Evolutionary conservation across 208 protist genomes (phyloP), one percentile per base, ranked within the genome.

Genomic region (Leptomonas pyrrhocoris): DNA sequence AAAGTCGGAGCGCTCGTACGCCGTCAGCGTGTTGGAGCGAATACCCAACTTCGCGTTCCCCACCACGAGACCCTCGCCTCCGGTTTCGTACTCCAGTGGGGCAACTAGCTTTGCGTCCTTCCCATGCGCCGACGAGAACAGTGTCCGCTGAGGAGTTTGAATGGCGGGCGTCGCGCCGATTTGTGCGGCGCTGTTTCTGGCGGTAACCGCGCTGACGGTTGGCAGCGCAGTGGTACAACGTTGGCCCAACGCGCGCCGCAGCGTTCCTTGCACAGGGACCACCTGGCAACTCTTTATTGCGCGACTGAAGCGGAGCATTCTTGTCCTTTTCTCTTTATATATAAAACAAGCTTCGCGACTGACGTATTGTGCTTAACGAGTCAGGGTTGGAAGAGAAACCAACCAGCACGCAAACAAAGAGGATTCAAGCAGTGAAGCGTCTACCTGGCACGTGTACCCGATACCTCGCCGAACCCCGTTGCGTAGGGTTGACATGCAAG

Each of bases 1-100:
- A 18, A 71, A 71, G 23, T 71, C 66, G 2, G 66, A 63, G 7
- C 66, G 66, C 30, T 63, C 55, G 55, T 71, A 71, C n/a, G 46
- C 53, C 23, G 66, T 71, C 2, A 50, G 53, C 43, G 25, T 21
- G 31, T 71, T 71, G 3, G 66, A 71, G 40, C 56, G 66, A 36
- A 71, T 48, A 19, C 66, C 66, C 0, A 19, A 23, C 66, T 42
- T 71, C 1, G 36, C 42, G n/a, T 71, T 56, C 27, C 66, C 66
- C 3, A 71, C 51, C 12, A 71, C 66, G 0, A 71, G 31, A 0
- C 34, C 66, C 15, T 46, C 48, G 18, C 23, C 21, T 0, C 48
- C 63, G 30, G 21, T 25, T 25, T 45, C 51, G 19, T 19, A 31
- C 15, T 68, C 63, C 19, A 59, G 60, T 30, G 60, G 60, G n/a